These are phyloP conservation scores for Helotiales sp. DNA, from an alignment of 2,329 filamentous ascomycete genomes.

Conservation along the genomic window DNA sequence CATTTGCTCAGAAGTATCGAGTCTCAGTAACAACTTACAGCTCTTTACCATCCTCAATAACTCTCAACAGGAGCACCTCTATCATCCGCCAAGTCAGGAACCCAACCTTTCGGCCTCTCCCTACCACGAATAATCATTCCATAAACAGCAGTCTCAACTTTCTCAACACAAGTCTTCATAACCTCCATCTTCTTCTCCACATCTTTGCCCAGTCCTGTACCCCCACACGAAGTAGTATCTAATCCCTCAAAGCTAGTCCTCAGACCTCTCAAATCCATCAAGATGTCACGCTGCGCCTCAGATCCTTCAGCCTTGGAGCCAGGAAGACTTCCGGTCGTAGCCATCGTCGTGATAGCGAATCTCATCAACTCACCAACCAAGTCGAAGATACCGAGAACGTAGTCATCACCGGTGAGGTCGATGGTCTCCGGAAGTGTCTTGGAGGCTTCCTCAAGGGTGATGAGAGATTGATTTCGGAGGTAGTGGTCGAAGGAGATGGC, in stretches of 20 bases:
- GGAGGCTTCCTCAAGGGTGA: constrained; percentile 64
- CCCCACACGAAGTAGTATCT: constrained; percentile 49
- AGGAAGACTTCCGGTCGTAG: constrained; percentile 56
- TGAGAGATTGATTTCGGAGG: constrained; percentile 72
- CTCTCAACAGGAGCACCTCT: constrained; percentile 31
- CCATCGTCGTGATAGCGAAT: constrained; percentile 87
- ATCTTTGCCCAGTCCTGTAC: constrained; percentile 57
- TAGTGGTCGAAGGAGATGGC: constrained; percentile 89
- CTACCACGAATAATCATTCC: constrained; percentile 83
- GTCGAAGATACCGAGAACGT: constrained; percentile 88
- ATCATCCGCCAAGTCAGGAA: constrained; percentile 64
- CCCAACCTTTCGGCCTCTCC: constrained; percentile 89
- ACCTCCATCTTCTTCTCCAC: constrained; percentile 80
- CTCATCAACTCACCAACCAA: constrained; percentile 96
- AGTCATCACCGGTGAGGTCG: constrained; percentile 75
- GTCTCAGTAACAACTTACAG: neutral
- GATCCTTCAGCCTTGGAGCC: constrained; percentile 33
- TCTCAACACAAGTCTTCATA: constrained; percentile 85
- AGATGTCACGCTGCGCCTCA: constrained; percentile 56
- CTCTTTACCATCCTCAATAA: constrained; percentile 22
- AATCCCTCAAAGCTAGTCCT: constrained; percentile 76
- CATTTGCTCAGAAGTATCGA: neutral
- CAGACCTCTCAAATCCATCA: constrained; percentile 79
- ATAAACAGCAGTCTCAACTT: constrained; percentile 90
- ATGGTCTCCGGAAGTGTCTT: constrained; percentile 52